phyloP scores from a whole-genome alignment of 192 early-diverging fungal genomes.

The Cetraspora pellucida region DNA sequence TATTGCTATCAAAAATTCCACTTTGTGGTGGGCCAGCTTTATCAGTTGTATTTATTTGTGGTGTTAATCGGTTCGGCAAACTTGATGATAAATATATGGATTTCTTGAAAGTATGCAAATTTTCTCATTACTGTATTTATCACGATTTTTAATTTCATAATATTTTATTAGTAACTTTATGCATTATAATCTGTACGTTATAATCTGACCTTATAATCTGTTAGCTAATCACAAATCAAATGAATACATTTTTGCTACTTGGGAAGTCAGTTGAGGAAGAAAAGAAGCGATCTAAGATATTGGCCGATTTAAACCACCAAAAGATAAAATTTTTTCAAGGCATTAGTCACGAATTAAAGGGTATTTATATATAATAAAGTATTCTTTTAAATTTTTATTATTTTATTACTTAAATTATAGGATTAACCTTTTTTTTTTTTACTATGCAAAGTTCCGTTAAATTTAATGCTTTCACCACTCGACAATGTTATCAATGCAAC shows the following conservation, averaged over 20 bases:
- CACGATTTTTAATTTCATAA: too few relatives aligned
- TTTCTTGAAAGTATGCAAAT: constrained; percentile 35
- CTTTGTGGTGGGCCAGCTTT: neutral
- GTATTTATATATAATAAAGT: constrained; percentile 32
- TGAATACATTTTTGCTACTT: constrained; percentile 38
- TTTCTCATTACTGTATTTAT: too few relatives aligned
- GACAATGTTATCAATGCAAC: constrained; percentile 47
- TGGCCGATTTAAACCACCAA: constrained; percentile 44
- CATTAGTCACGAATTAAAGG: constrained; percentile 51
- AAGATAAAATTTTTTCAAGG: constrained; percentile 51
- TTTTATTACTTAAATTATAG: neutral
- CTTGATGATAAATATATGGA: constrained; percentile 31
- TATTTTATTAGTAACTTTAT: neutral
- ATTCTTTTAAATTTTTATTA: neutral
- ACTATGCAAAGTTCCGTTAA: too few relatives aligned
- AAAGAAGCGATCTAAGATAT: constrained; percentile 36
- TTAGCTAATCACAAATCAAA: constrained; percentile 40
- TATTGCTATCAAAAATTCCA: neutral
- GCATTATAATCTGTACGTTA: neutral
- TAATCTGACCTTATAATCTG: neutral
- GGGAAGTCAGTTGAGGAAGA: constrained; percentile 44
- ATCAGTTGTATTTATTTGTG: constrained; percentile 4
- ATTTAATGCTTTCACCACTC: too few relatives aligned
- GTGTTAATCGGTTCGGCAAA: too few relatives aligned
- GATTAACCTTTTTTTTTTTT: neutral